Conservation (phyloP, 345 rosid species). For the Isatis tinctoria region DNA sequence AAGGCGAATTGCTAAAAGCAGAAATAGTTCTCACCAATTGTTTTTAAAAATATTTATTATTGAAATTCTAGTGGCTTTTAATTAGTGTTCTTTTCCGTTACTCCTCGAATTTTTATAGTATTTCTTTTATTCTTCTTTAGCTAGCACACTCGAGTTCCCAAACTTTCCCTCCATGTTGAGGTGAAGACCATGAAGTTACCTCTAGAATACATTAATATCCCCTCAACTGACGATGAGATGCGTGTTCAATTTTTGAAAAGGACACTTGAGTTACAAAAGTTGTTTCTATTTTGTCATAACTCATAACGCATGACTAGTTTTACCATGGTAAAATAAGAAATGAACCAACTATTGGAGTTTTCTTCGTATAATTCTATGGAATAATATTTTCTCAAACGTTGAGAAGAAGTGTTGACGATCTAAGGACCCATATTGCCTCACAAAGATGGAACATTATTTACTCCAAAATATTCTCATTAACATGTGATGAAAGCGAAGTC, state of each 20-base stretch:
- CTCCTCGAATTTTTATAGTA: not conserved
- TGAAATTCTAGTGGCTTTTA: slow-evolving; percentile 14
- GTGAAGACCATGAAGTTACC: not conserved
- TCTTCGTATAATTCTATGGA: not conserved
- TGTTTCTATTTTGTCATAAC: not conserved
- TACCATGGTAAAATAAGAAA: not conserved
- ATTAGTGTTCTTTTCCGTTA: slow-evolving; percentile 8
- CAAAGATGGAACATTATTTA: slow-evolving; percentile 13
- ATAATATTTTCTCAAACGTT: not conserved
- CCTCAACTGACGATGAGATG: too few relatives aligned
- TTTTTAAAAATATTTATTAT: not conserved
- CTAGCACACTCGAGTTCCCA: slow-evolving; percentile 7
- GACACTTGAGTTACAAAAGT: not conserved
- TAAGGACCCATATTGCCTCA: slow-evolving; percentile 15
- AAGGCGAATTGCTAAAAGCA: slow-evolving; percentile 26
- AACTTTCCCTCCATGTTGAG: not conserved
- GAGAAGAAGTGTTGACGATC: not conserved
- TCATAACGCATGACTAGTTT: not conserved
- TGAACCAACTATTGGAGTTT: not conserved
- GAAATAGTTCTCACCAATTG: slow-evolving; percentile 13
- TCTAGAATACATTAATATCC: not conserved
- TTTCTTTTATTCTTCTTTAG: slow-evolving; percentile 11
- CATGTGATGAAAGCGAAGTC: slow-evolving; percentile 36
- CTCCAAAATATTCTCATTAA: slow-evolving; percentile 16
- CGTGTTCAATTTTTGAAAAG: not conserved